Evolutionary conservation across 139 green algal species (phyloP).

Genomic region (Astrephomene gubernaculifera): DNA sequence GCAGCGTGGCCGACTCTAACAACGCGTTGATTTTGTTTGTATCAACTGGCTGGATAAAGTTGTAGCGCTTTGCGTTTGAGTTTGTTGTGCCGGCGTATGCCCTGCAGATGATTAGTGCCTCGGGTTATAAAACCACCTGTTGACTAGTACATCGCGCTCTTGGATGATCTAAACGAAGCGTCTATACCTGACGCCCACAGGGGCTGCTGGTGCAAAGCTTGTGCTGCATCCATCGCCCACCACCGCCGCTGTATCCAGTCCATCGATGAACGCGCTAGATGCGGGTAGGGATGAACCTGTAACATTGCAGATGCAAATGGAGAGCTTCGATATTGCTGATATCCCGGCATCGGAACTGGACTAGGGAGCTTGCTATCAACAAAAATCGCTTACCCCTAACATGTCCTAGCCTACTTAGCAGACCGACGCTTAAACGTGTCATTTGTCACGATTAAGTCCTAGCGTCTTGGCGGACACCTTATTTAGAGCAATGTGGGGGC

Average conservation of each 20-base stretch:
- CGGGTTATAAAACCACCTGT: too few relatives aligned
- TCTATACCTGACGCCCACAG: too few relatives aligned
- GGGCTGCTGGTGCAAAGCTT: not conserved
- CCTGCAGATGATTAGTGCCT: not conserved
- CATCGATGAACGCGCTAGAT: not conserved
- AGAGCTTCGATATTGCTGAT: too few relatives aligned
- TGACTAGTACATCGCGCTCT: too few relatives aligned
- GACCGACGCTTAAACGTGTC: not conserved
- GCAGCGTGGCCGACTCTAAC: not conserved
- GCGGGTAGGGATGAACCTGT: slow-evolving; percentile 4
- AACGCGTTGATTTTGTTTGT: slow-evolving; percentile 19
- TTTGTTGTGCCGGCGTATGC: not conserved
- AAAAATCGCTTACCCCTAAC: not conserved
- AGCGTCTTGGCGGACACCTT: too few relatives aligned
- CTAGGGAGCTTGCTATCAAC: too few relatives aligned
- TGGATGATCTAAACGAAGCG: too few relatives aligned
- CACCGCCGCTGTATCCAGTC: not conserved
- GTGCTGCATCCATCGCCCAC: slow-evolving; percentile 10
- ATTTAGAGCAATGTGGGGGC: not conserved
- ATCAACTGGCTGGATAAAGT: slow-evolving; percentile 28
- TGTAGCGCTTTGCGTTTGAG: slow-evolving; percentile 12
- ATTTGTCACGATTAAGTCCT: not conserved
- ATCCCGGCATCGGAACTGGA: too few relatives aligned
- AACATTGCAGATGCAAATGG: too few relatives aligned
- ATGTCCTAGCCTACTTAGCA: not conserved